Base-by-base conservation (phyloP, 768 basidiomycete species). In the Rubroboletus satanas region DNA sequence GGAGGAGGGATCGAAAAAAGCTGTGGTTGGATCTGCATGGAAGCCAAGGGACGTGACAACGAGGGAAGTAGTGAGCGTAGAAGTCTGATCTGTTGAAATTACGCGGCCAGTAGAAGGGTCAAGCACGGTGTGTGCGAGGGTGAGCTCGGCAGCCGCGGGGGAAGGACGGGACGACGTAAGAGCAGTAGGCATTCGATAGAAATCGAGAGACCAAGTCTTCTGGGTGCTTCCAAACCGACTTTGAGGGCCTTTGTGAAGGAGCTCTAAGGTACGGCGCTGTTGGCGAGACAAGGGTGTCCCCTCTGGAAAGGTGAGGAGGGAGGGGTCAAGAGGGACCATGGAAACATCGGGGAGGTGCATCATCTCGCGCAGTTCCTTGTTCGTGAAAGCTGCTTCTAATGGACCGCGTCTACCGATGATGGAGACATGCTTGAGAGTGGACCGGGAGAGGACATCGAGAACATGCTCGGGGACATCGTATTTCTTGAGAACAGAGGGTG, bases 291-390 rank as follows among this genome's bases (percentile, higher is more conserved):
- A 66, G 21, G 73, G 56, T 4, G 60, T 58, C 11, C 66, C 71
- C 9, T 71, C 56, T 0, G 77, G 71, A 0, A 73, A 60, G 1
- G 62, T 58, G 45, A 87, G 73, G 15, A 83, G 66, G 15, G 70
- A 65, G 1, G 76, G 72, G 4, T 77, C 72, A 10, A 92, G 71
- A 7, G 88, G 88, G 26, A 77, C 70, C 79, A 95, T 85, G 26
- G 83, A 75, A 0, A 84, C 84, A 45, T 85, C 82, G 0, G 82
- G 78, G 32, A 91, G 67, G 14, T 63, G 66, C 60, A 82, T 80
- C 76, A 98, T 80, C 72, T 98, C 96, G 23, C 96, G 77, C 5
- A 97, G 78, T 70, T 99, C 96, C 69, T 98, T 98, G 33, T 87
- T 84, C 4, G 94, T 93, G 66, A 94, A 96, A 0, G 91, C 87